Percentiles rank a stretch among this genome's conserved stretches.
Evolutionary conservation across 768 basidiomycete genomes (phyloP).

Genomic region (Harrya chromipes): DNA sequence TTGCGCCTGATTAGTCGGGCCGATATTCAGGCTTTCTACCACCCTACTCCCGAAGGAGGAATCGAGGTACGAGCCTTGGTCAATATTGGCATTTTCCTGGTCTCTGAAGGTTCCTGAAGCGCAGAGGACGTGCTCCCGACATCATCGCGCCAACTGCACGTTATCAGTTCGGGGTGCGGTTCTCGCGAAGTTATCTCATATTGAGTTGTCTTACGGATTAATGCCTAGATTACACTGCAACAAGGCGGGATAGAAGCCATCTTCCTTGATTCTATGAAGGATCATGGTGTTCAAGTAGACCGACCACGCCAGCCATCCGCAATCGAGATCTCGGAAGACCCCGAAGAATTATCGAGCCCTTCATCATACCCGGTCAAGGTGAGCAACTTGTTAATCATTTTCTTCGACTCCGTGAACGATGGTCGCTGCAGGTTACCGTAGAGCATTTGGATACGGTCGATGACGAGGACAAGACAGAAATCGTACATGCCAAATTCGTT

Average conservation of each 20-base stretch:
- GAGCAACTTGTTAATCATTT: neutral
- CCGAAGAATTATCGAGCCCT: conserved; percentile 33
- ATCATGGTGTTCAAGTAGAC: conserved; percentile 33
- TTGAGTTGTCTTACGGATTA: neutral
- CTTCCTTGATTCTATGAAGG: conserved; percentile 40
- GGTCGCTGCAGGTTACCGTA: conserved; percentile 17
- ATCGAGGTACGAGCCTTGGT: conserved; percentile 47
- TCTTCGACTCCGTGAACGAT: neutral
- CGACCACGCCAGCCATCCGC: conserved; percentile 32
- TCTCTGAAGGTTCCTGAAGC: conserved; percentile 34
- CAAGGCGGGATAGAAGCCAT: conserved; percentile 42
- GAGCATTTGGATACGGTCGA: conserved; percentile 22
- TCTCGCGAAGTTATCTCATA: neutral
- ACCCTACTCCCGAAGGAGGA: conserved; percentile 54
- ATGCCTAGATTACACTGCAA: conserved; percentile 33
- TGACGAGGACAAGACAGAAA: conserved; percentile 32
- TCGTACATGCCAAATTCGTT: conserved; percentile 34
- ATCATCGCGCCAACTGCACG: conserved; percentile 60
- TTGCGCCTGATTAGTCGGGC: neutral
- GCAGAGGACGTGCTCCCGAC: conserved; percentile 60
- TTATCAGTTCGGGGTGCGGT: conserved; percentile 64
- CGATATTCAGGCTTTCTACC: conserved; percentile 63
- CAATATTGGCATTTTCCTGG: neutral
- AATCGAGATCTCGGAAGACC: conserved; percentile 35
- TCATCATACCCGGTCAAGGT: conserved; percentile 34